Percentiles rank a stretch among this genome's conserved stretches.
phyloP scores from a whole-genome alignment of 2,329 filamentous ascomycete species.

The Fusarium keratoplasticum region DNA sequence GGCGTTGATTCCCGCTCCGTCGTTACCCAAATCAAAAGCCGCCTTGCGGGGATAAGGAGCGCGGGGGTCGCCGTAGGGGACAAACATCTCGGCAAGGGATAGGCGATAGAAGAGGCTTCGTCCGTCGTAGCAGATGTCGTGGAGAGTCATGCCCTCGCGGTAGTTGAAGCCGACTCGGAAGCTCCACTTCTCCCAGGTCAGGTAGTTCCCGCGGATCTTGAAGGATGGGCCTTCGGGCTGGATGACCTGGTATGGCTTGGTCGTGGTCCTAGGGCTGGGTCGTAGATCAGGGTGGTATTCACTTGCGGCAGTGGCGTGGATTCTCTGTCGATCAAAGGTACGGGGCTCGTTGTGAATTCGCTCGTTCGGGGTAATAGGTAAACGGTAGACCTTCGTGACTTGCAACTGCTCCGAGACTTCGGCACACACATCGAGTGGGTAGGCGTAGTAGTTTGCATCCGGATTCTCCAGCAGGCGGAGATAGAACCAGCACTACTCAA shows the following conservation, averaged over 20 bases:
- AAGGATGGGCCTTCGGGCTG: constrained; percentile 50
- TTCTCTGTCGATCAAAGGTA: constrained; percentile 55
- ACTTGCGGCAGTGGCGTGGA: constrained; percentile 48
- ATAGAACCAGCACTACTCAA: constrained; percentile 42
- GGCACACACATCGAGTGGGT: constrained; percentile 63
- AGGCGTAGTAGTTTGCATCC: constrained; percentile 67
- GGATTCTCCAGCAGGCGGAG: constrained; percentile 50
- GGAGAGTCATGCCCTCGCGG: constrained; percentile 75
- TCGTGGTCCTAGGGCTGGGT: constrained; percentile 40
- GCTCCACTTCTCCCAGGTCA: constrained; percentile 73
- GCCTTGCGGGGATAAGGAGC: constrained; percentile 72
- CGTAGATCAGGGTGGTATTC: constrained; percentile 50
- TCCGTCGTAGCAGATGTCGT: constrained; percentile 75
- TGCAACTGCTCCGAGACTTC: constrained; percentile 60
- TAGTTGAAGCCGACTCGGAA: constrained; percentile 77
- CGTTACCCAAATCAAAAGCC: constrained; percentile 77
- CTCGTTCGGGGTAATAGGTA: constrained; percentile 52
- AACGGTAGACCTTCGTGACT: constrained; percentile 59
- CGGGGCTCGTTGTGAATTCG: constrained; percentile 45
- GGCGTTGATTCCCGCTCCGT: constrained; percentile 71
- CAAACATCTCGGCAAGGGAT: constrained; percentile 74
- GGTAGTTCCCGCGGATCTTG: constrained; percentile 55
- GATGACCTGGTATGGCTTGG: constrained; percentile 46
- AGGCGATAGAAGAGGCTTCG: constrained; percentile 73
- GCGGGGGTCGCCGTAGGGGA: constrained; percentile 66